Evolutionary conservation across 495 filamentous ascomycete species (phyloP).

Genomic region (Hyphodiscus hymeniophilus): DNA sequence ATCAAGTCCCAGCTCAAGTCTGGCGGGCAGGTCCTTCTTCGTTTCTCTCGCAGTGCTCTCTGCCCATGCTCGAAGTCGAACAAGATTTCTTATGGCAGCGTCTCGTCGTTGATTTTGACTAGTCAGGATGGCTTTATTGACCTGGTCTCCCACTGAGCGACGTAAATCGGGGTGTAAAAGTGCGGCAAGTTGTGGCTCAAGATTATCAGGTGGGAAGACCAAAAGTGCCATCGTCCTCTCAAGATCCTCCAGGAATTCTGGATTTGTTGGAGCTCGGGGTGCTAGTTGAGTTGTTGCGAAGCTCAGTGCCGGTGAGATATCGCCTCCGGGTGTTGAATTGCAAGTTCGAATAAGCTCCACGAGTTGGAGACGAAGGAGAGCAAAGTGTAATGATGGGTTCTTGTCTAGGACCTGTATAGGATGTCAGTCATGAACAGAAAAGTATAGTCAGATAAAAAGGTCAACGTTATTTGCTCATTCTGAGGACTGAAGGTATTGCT

Average conservation of each 20-base stretch:
- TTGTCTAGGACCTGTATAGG: slow-evolving; percentile 70
- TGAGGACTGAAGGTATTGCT: slow-evolving; percentile 89
- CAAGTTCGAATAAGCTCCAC: slow-evolving; percentile 84
- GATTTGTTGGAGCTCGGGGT: slow-evolving; percentile 75
- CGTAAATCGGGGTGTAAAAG: slow-evolving; percentile 78
- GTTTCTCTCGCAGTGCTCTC: slow-evolving; percentile 66
- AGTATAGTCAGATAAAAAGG: background rate
- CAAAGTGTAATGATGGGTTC: slow-evolving; percentile 79
- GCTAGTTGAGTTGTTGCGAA: slow-evolving; percentile 85
- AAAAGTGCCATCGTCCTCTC: slow-evolving; percentile 90
- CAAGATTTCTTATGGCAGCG: slow-evolving; percentile 69
- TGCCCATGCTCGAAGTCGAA: slow-evolving; percentile 77
- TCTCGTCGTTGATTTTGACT: slow-evolving; percentile 64
- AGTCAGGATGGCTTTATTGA: slow-evolving; percentile 80
- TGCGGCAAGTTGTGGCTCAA: slow-evolving; percentile 65
- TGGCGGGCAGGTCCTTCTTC: slow-evolving; percentile 66
- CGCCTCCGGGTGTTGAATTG: slow-evolving; percentile 52
- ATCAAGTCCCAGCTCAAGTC: slow-evolving; percentile 64
- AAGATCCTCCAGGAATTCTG: slow-evolving; percentile 74
- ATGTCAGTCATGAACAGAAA: slow-evolving; percentile 21
- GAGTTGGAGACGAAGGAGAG: slow-evolving; percentile 81
- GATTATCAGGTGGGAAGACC: slow-evolving; percentile 71
- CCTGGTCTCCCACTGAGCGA: slow-evolving; percentile 66
- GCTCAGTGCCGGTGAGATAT: slow-evolving; percentile 72
- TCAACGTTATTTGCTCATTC: slow-evolving; percentile 61